Percentiles rank a stretch among this genome's conserved stretches.
Conservation (phyloP, 2,329 filamentous ascomycete genomes). For the Cladosporium cucumerinum region DNA sequence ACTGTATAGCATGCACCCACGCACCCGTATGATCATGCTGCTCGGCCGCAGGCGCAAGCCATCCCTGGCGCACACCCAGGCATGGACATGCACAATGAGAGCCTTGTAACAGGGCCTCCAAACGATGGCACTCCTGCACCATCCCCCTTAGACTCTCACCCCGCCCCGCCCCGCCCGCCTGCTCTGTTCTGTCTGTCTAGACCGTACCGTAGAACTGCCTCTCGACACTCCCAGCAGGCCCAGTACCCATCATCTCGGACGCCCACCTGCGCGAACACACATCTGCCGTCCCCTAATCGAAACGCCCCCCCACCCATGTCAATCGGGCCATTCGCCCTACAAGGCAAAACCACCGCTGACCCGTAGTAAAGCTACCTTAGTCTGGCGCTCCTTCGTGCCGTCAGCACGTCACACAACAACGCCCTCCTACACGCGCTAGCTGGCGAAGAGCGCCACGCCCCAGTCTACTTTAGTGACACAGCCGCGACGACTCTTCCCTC, state of each 20-base stretch:
- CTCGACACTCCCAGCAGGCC: not conserved
- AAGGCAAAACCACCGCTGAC: constrained; percentile 5
- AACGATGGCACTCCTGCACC: not conserved
- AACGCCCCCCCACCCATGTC: constrained; percentile 1
- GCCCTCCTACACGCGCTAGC: constrained; percentile 10
- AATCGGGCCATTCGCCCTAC: constrained; percentile 8
- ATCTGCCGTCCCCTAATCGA: constrained; percentile 1
- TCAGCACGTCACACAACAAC: constrained; percentile 15
- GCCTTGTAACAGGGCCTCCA: not conserved
- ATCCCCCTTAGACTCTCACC: not conserved
- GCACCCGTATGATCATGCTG: not conserved
- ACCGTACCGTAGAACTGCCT: constrained; percentile 8
- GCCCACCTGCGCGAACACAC: not conserved
- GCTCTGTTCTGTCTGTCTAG: not conserved
- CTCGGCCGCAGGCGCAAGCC: constrained; percentile 2
- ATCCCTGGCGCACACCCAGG: not conserved
- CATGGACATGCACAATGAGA: not conserved
- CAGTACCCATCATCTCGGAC: not conserved
- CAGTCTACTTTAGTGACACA: constrained; percentile 2
- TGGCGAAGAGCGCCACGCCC: not conserved
- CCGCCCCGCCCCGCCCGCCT: not conserved
- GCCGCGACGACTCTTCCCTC: not conserved
- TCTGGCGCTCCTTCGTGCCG: constrained; percentile 9
- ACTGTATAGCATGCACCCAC: not conserved
- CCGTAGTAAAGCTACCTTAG: constrained; percentile 5